Conservation (phyloP, 2,329 filamentous ascomycete species). For the Arthroderma uncinatum region DNA sequence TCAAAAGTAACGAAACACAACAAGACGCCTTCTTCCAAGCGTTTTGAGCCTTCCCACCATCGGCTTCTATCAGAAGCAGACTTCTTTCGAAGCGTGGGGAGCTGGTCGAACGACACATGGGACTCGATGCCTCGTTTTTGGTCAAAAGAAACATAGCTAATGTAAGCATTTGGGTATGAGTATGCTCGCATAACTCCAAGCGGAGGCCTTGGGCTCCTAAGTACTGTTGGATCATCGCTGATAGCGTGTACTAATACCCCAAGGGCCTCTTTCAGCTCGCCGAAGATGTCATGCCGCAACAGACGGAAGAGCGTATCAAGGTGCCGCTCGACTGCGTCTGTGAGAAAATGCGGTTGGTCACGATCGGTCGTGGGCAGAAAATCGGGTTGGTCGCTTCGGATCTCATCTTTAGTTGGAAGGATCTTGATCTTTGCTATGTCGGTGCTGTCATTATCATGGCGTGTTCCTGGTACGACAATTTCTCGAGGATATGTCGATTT, state of each 20-base stretch:
- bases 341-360: constrained; percentile 26
- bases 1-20: constrained; percentile 28
- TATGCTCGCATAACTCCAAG: constrained; percentile 21
- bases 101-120: constrained; percentile 38
- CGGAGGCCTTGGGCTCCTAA: not conserved
- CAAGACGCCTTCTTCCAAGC: constrained; percentile 41
- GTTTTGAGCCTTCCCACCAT: constrained; percentile 43
- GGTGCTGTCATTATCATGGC: constrained; percentile 43
- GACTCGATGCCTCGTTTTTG: constrained; percentile 36
- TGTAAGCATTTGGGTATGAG: not conserved
- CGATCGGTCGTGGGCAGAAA: constrained; percentile 26
- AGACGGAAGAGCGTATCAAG: constrained; percentile 48
- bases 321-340: constrained; percentile 33
- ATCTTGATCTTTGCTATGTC: constrained; percentile 40
- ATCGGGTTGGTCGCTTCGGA: constrained; percentile 19
- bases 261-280: constrained; percentile 40
- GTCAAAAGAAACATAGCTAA: constrained; percentile 26
- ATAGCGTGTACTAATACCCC: constrained; percentile 24
- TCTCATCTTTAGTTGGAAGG: constrained; percentile 41
- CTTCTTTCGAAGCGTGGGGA: constrained; percentile 15
- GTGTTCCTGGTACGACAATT: constrained; percentile 17
- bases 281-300: constrained; percentile 45
- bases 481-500: not conserved
- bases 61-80: constrained; percentile 27
- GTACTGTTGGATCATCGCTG: not conserved